phyloP scores from a whole-genome alignment of 2,329 filamentous ascomycete genomes.

The Onygenales sp. region DNA sequence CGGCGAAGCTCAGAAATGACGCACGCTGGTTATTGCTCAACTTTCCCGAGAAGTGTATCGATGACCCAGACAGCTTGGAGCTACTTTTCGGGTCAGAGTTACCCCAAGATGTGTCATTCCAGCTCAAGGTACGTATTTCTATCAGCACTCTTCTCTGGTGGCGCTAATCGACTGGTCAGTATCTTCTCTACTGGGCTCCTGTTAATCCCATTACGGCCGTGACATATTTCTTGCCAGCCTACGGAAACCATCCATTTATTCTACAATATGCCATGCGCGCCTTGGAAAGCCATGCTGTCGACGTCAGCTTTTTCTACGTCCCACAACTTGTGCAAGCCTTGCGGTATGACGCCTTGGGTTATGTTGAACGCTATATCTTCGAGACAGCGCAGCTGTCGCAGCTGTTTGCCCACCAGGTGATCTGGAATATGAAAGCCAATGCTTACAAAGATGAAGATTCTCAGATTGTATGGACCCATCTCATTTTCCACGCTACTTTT shows the following conservation, averaged over 20 bases:
- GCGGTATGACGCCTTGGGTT: constrained; percentile 84
- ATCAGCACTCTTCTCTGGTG: neutral
- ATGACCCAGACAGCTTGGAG: constrained; percentile 72
- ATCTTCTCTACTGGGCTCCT: constrained; percentile 84
- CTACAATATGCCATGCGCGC: constrained; percentile 96
- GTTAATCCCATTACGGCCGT: constrained; percentile 89
- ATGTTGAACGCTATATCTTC: constrained; percentile 91
- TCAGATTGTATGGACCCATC: constrained; percentile 52
- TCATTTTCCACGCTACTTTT: constrained; percentile 6
- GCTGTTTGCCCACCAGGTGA: constrained; percentile 96
- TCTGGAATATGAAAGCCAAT: constrained; percentile 99
- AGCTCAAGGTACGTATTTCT: constrained; percentile 58
- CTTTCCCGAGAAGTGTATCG: constrained; percentile 71
- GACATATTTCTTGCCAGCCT: constrained; percentile 85
- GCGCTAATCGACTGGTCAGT: constrained; percentile 43
- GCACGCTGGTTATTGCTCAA: constrained; percentile 72
- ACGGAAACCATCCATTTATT: constrained; percentile 82
- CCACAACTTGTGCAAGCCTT: constrained; percentile 95
- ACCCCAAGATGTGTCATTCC: constrained; percentile 68
- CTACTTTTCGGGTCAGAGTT: constrained; percentile 69
- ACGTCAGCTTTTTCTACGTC: constrained; percentile 97
- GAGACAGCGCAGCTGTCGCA: constrained; percentile 98
- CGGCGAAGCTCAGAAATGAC: constrained; percentile 60
- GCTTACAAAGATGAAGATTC: constrained; percentile 96
- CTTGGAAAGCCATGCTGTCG: constrained; percentile 86